Evolutionary conservation across 345 rosid genomes (phyloP).

Genomic region (Eucalyptus regnans): DNA sequence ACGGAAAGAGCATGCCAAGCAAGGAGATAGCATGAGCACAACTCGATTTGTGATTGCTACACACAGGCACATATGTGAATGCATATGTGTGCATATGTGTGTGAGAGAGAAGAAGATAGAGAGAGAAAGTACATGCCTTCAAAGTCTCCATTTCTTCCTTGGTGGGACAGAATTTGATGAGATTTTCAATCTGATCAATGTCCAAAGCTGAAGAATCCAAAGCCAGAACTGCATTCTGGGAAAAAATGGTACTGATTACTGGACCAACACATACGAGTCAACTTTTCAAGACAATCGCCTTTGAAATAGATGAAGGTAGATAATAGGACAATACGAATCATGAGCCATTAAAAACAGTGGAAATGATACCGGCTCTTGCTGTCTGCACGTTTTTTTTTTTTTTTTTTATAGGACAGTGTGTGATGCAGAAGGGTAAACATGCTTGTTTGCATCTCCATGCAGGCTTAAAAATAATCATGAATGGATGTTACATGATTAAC

Average conservation of each 20-base stretch:
- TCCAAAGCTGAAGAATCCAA: constrained; percentile 83
- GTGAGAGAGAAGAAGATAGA: neutral
- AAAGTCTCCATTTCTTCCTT: constrained; percentile 91
- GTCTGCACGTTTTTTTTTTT: neutral
- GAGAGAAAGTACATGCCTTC: constrained; percentile 32
- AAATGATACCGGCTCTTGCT: neutral
- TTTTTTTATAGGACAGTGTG: neutral
- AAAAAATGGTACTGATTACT: neutral
- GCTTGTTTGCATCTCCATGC: neutral
- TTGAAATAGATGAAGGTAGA: neutral
- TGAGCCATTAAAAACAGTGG: neutral
- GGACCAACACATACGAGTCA: neutral
- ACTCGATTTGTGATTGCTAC: neutral
- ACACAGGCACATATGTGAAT: neutral
- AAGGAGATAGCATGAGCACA: neutral
- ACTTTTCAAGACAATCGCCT: neutral
- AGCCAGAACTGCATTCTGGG: constrained; percentile 80
- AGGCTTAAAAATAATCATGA: neutral
- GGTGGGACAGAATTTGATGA: constrained; percentile 93
- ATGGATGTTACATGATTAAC: neutral
- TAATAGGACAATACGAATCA: neutral
- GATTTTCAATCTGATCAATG: constrained; percentile 97
- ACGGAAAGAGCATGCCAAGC: neutral
- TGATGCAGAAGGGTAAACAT: neutral
- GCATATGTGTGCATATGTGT: neutral